Percentiles rank a stretch among this genome's conserved stretches.
These are phyloP conservation scores for Aspergillus melleus DNA, from an alignment of 2,329 filamentous ascomycete genomes.

Conservation along the genomic window DNA sequence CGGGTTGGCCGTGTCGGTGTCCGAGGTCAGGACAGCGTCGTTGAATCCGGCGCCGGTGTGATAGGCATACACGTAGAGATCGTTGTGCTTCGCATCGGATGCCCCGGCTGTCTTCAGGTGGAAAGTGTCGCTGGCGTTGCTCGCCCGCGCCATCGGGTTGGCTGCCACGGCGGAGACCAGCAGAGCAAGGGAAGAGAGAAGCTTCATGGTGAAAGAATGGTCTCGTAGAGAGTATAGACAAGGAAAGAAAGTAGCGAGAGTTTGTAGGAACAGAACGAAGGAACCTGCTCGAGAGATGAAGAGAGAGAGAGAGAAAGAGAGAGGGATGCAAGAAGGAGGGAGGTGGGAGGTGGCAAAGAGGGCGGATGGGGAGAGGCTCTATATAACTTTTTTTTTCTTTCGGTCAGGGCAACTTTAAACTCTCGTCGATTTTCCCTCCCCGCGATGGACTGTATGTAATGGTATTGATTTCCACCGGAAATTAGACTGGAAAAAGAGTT, in stretches of 20 bases:
- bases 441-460: neutral
- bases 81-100: constrained; percentile 28
- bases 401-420: neutral
- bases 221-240: neutral
- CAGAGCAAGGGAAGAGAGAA: constrained; percentile 29
- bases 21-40: constrained; percentile 36
- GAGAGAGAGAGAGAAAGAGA: neutral
- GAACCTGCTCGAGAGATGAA: neutral
- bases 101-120: constrained; percentile 36
- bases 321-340: neutral
- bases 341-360: neutral
- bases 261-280: neutral
- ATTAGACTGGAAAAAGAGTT: neutral
- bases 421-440: neutral
- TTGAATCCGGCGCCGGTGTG: constrained; percentile 44
- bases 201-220: constrained; percentile 25
- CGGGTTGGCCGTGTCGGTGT: constrained; percentile 22
- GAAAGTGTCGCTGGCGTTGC: constrained; percentile 27
- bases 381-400: neutral
- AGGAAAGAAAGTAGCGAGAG: constrained; percentile 3
- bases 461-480: neutral
- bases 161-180: constrained; percentile 29
- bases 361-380: neutral
- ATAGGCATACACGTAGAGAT: constrained; percentile 39
- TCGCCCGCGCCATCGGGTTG: constrained; percentile 22